A percentile compares a stretch with the other conserved stretches of the same genome.
phyloP scores from a whole-genome alignment of 2,329 filamentous ascomycete genomes.

The Dryadomyces quercivorus region DNA sequence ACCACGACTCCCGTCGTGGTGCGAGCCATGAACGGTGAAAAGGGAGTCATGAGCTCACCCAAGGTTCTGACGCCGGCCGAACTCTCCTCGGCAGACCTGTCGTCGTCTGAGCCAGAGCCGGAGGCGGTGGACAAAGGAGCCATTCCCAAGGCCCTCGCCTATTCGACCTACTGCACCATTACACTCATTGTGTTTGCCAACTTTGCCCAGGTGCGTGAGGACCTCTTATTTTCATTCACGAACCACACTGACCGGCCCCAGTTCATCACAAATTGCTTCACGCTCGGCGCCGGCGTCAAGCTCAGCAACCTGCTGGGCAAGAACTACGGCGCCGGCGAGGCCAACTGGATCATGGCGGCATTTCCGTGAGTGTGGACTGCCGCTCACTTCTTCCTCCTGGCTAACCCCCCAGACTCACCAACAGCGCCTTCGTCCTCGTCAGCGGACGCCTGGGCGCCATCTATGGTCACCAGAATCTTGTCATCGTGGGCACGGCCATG shows the following conservation, averaged over 20 bases:
- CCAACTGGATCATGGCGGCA: conserved; percentile 27
- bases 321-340: conserved; percentile 18
- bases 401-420: conserved; percentile 25
- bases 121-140: not conserved
- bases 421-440: conserved; percentile 39
- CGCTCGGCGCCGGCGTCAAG: conserved; percentile 17
- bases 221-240: not conserved
- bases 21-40: too few species aligned
- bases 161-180: not conserved
- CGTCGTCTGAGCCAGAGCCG: not conserved
- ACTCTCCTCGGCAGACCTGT: not conserved
- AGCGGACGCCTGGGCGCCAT: conserved; percentile 39
- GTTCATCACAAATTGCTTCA: conserved; percentile 20
- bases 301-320: conserved; percentile 17
- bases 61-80: too few species aligned
- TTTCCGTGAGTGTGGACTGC: conserved; percentile 22
- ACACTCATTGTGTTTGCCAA: not conserved
- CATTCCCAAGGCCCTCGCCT: not conserved
- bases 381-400: too few species aligned
- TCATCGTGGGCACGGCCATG: conserved; percentile 29
- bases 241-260: not conserved
- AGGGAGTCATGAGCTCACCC: too few species aligned
- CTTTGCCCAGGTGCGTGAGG: conserved; percentile 7
- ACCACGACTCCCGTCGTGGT: too few species aligned
- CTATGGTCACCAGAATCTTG: conserved; percentile 36